Evolutionary conservation across 2,329 filamentous ascomycete genomes (phyloP).

Genomic region (Incumbomyces lentus): DNA sequence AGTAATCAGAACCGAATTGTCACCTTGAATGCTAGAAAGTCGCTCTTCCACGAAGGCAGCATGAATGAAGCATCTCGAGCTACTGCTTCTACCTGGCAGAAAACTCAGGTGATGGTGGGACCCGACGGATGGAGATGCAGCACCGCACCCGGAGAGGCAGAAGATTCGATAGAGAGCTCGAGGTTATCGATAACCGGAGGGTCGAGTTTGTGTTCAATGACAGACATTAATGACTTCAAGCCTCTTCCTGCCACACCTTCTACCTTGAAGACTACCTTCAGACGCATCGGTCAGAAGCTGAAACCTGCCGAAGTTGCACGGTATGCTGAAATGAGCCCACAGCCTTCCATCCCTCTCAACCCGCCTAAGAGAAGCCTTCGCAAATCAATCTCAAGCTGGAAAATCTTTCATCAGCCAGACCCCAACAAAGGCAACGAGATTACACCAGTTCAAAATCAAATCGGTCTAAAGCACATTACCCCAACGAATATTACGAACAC

Average conservation of each 20-base stretch:
- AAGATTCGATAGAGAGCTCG: no score
- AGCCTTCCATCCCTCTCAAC: conserved; percentile 2
- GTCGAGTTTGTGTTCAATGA: conserved; percentile 7
- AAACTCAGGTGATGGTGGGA: background rate
- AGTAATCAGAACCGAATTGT: no score
- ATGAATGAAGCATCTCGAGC: conserved; percentile 60
- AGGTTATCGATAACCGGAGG: conserved; percentile 6
- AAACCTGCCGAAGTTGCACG: conserved; percentile 6
- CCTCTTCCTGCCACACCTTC: conserved; percentile 13
- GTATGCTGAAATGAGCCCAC: conserved; percentile 71
- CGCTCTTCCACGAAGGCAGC: conserved; percentile 63
- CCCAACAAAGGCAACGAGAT: background rate
- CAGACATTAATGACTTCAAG: conserved; percentile 19
- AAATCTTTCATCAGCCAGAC: conserved; percentile 6
- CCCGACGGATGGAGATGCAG: no score
- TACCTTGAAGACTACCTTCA: conserved; percentile 14
- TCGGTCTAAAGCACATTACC: no score
- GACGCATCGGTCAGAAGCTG: conserved; percentile 13
- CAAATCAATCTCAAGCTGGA: conserved; percentile 20
- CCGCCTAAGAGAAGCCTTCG: conserved; percentile 16
- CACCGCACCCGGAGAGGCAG: no score
- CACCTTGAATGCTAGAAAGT: conserved; percentile 27
- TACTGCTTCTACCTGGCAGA: conserved; percentile 18
- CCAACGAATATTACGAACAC: no score
- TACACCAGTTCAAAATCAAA: background rate